phyloP scores from a whole-genome alignment of 2,329 filamentous ascomycete genomes.

The Ophiosphaerella herpotricha region DNA sequence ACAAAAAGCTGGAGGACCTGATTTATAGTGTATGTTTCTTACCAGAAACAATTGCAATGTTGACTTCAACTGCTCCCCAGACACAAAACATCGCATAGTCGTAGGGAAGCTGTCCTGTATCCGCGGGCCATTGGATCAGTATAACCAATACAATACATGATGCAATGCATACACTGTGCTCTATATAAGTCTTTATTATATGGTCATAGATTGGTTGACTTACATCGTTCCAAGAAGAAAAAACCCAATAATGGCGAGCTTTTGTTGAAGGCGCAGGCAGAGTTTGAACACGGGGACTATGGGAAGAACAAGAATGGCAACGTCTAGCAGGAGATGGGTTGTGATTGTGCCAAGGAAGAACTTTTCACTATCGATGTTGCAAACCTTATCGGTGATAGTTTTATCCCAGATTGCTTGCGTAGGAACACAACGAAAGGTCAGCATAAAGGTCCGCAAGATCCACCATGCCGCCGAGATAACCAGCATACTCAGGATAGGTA shows the following conservation, averaged over 20 bases:
- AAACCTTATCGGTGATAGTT: conserved; percentile 1
- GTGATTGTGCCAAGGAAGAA: conserved; percentile 10
- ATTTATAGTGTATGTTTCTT: background rate
- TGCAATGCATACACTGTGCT: conserved; percentile 5
- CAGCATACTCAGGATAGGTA: conserved; percentile 4
- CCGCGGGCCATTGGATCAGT: background rate
- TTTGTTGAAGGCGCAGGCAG: conserved; percentile 4
- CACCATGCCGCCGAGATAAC: conserved; percentile 1
- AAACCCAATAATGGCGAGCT: conserved; percentile 5
- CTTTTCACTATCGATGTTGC: conserved; percentile 9
- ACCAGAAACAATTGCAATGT: conserved; percentile 8
- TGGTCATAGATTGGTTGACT: background rate
- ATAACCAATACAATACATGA: conserved; percentile 5
- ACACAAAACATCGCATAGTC: conserved; percentile 12
- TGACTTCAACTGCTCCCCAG: conserved; percentile 7
- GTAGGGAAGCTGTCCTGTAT: conserved; percentile 6
- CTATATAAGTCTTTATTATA: background rate
- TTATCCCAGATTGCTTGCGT: conserved; percentile 9
- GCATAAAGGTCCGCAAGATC: conserved; percentile 10
- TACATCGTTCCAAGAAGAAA: conserved; percentile 6
- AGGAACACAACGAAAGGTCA: conserved; percentile 9
- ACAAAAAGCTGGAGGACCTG: background rate
- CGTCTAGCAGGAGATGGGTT: conserved; percentile 7
- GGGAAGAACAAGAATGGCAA: conserved; percentile 3
- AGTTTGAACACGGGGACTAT: conserved; percentile 4